Percentiles rank a stretch among this genome's conserved stretches.
Conservation (phyloP, 2,329 filamentous ascomycete genomes). For the Penicillium sp. region DNA sequence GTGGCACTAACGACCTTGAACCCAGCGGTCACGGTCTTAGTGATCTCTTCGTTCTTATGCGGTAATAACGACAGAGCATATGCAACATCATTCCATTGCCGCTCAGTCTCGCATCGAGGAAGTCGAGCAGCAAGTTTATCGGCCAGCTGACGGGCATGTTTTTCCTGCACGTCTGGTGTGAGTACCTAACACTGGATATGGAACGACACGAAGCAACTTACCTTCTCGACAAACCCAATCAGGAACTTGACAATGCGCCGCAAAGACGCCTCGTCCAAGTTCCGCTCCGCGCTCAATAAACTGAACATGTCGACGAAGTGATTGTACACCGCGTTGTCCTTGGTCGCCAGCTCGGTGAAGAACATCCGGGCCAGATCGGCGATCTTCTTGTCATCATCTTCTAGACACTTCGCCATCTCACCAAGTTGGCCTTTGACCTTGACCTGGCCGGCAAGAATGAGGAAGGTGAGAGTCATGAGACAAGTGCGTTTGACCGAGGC, state of each 20-base stretch:
- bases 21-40: constrained; percentile 39
- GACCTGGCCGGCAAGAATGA: constrained; percentile 94
- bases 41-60: constrained; percentile 55
- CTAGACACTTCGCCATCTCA: constrained; percentile 98
- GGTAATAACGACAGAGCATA: constrained; percentile 83
- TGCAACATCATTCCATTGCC: constrained; percentile 96
- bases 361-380: constrained; percentile 95
- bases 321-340: constrained; percentile 98
- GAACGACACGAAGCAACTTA: constrained; percentile 38
- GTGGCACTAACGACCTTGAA: constrained; percentile 59
- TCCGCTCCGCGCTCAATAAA: constrained; percentile 73
- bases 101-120: constrained; percentile 77
- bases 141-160: constrained; percentile 89
- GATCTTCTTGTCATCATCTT: constrained; percentile 91
- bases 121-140: constrained; percentile 87
- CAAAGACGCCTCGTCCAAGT: constrained; percentile 78
- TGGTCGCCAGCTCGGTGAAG: constrained; percentile 93
- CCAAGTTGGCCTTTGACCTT: constrained; percentile 98
- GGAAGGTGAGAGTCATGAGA: constrained; percentile 95
- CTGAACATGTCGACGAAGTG: constrained; percentile 99
- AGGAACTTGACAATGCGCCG: constrained; percentile 85
- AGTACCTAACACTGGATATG: constrained; percentile 1
- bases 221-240: constrained; percentile 95
- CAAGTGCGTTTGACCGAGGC: constrained; percentile 92
- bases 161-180: constrained; percentile 58